Evolutionary conservation across 2,329 filamentous ascomycete species (phyloP).

Genomic region (Nemania sp.): DNA sequence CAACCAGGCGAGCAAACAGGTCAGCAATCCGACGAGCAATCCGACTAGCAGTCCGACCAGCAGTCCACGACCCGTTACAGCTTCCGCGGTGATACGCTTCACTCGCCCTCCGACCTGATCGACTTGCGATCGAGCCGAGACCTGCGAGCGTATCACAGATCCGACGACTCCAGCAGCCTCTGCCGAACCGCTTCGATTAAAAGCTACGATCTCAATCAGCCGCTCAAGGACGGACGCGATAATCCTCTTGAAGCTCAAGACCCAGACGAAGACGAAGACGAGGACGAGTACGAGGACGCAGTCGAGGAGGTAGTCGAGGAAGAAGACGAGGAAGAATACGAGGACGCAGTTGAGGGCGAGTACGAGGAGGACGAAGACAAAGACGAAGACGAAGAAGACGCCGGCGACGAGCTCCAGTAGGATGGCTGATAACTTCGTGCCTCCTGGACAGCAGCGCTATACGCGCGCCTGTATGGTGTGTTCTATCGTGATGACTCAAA

Average conservation of each 20-base stretch:
- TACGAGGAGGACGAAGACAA: neutral
- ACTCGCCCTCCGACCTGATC: slow-evolving; percentile 7
- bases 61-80: neutral
- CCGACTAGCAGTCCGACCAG: neutral
- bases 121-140: slow-evolving; percentile 2
- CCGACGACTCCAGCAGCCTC: neutral
- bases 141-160: neutral
- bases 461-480: slow-evolving; percentile 99
- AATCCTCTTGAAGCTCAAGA: too few species aligned
- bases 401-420: slow-evolving; percentile 3
- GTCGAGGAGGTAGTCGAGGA: too few species aligned
- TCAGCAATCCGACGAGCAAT: neutral
- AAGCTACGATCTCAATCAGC: neutral
- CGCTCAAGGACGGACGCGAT: too few species aligned
- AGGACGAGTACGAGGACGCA: too few species aligned
- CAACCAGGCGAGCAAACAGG: too few species aligned
- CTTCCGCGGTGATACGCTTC: neutral
- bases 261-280: too few species aligned
- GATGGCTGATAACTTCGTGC: slow-evolving; percentile 66
- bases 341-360: neutral
- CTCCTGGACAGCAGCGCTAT: slow-evolving; percentile 77
- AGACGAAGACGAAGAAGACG: neutral
- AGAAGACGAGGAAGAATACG: neutral
- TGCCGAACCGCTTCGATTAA: neutral
- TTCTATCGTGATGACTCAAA: slow-evolving; percentile 85